A percentile compares a stretch with the other conserved stretches of the same genome.
phyloP scores from a whole-genome alignment of 768 basidiomycete genomes.

The Suillus occidentalis region DNA sequence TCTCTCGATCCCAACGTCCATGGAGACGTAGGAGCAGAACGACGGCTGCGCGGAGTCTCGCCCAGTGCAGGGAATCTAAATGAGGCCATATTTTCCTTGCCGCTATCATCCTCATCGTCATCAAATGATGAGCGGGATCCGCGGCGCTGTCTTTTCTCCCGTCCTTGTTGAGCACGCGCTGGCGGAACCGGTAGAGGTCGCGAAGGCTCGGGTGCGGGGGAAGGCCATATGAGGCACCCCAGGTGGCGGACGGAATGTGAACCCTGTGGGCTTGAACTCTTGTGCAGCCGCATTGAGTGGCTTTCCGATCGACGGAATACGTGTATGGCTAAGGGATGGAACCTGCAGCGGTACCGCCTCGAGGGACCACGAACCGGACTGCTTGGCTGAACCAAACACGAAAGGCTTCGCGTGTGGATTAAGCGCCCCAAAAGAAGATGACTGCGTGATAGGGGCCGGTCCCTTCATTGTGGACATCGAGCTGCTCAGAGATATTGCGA shows the following conservation, averaged over 20 bases:
- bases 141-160: slow-evolving; percentile 76
- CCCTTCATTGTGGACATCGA: slow-evolving; percentile 29
- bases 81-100: slow-evolving; percentile 61
- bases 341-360: slow-evolving; percentile 35
- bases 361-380: slow-evolving; percentile 35
- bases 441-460: slow-evolving; percentile 16
- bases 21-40: slow-evolving; percentile 43
- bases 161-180: slow-evolving; percentile 52
- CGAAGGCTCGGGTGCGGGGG: slow-evolving; percentile 28
- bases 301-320: slow-evolving; percentile 53
- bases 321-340: slow-evolving; percentile 37
- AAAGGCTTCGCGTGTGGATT: slow-evolving; percentile 87
- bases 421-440: slow-evolving; percentile 36
- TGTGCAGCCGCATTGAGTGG: slow-evolving; percentile 77
- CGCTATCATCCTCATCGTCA: slow-evolving; percentile 47
- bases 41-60: slow-evolving; percentile 52
- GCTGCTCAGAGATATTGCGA: slow-evolving; percentile 44
- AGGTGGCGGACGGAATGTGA: slow-evolving; percentile 74
- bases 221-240: slow-evolving; percentile 58
- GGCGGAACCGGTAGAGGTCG: slow-evolving; percentile 43
- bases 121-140: slow-evolving; percentile 39
- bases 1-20: slow-evolving; percentile 30
- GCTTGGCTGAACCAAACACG: slow-evolving; percentile 59
- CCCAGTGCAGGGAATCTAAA: slow-evolving; percentile 71
- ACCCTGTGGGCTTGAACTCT: slow-evolving; percentile 77